A percentile compares a stretch with the other conserved stretches of the same genome.
phyloP scores from a whole-genome alignment of 805 yeast genomes.

The Myxozyma monticola region DNA sequence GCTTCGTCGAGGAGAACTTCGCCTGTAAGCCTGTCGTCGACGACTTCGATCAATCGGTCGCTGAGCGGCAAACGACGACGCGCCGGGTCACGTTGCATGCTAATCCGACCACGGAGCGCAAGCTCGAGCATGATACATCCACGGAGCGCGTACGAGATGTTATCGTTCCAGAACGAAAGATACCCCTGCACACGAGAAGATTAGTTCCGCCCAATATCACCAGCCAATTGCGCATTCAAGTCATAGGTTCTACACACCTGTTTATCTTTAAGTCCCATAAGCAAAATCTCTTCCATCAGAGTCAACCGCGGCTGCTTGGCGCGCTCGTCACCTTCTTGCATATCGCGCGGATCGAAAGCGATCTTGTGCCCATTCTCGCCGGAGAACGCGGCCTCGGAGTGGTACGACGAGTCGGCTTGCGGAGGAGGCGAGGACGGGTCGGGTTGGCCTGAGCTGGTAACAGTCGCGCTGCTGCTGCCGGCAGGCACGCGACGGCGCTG shows the following conservation, averaged over 20 bases:
- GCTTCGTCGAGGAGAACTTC: conserved; percentile 95
- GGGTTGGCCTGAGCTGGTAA: conserved; percentile 4
- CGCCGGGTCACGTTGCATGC: conserved; percentile 88
- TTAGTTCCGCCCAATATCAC: background rate
- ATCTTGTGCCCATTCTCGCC: conserved; percentile 55
- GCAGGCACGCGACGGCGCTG: conserved; percentile 31
- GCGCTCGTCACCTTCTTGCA: conserved; percentile 48
- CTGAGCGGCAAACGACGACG: conserved; percentile 83
- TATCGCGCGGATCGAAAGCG: conserved; percentile 78
- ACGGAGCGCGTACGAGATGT: conserved; percentile 90
- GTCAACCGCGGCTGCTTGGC: conserved; percentile 70
- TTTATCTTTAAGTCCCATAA: conserved; percentile 90
- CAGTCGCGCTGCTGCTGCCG: conserved; percentile 8
- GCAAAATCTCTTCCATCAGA: conserved; percentile 91
- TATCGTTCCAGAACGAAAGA: conserved; percentile 96
- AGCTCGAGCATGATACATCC: conserved; percentile 91
- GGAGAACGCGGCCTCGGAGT: conserved; percentile 7
- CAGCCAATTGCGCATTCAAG: too few species aligned
- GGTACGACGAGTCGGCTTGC: conserved; percentile 9
- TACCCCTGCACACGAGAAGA: conserved; percentile 53
- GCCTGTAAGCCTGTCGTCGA: conserved; percentile 85
- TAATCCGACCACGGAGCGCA: conserved; percentile 85
- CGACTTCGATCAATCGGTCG: conserved; percentile 84
- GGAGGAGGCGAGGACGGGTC: conserved; percentile 3
- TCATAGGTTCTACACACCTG: conserved; percentile 45